Evolutionary conservation across 1,284 basidiomycete species (phyloP).

Genomic region (Puccinia sorghi): DNA sequence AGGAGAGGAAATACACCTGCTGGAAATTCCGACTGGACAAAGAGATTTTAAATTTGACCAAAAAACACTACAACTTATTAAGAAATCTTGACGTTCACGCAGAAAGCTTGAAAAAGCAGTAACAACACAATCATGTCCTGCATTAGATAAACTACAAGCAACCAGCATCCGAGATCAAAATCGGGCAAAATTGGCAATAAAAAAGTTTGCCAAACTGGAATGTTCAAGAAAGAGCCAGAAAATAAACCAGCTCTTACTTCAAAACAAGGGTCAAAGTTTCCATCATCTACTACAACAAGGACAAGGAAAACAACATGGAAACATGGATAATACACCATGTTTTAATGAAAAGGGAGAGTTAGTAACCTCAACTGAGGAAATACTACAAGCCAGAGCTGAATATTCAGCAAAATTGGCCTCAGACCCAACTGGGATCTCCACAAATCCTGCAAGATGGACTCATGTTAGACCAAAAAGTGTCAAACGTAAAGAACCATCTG

Average conservation of each 20-base stretch:
- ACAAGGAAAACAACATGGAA: background rate
- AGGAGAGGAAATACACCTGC: background rate
- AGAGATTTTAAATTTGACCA: background rate
- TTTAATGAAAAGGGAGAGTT: background rate
- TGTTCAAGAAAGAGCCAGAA: background rate
- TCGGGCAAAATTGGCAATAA: background rate
- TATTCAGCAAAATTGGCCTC: slow-evolving; percentile 17
- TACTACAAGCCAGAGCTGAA: background rate
- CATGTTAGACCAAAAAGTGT: no score
- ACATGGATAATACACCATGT: background rate
- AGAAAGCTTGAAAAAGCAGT: no score
- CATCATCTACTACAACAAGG: background rate
- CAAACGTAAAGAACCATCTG: no score
- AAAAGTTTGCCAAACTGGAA: background rate
- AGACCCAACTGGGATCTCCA: slow-evolving; percentile 7
- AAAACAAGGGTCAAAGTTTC: background rate
- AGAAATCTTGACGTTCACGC: background rate
- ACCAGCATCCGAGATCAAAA: no score
- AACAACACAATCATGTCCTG: no score
- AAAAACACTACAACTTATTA: background rate
- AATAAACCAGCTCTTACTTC: background rate
- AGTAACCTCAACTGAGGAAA: background rate
- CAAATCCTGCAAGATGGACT: no score
- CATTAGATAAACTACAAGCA: background rate
- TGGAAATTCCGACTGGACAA: background rate